phyloP scores from a whole-genome alignment of 768 basidiomycete species.

The Rhodocollybia butyracea region DNA sequence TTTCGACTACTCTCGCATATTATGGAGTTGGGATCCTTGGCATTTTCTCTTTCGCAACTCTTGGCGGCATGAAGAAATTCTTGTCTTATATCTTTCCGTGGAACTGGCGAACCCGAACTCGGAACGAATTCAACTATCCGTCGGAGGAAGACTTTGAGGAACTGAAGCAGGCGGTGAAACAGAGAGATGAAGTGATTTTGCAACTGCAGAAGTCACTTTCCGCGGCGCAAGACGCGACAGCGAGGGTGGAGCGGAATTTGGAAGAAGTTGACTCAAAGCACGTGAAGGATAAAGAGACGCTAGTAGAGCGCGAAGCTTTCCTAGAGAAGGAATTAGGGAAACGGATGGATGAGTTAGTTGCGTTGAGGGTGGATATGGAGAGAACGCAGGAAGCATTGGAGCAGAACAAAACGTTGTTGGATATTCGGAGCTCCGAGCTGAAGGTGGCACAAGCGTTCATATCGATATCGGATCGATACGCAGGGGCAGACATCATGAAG shows the following conservation, averaged over 20 bases:
- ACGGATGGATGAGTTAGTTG: constrained; percentile 17
- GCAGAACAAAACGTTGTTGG: constrained; percentile 22
- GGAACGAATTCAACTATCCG: not conserved
- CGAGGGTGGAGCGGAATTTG: not conserved
- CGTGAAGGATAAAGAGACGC: constrained; percentile 16
- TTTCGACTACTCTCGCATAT: constrained; percentile 5
- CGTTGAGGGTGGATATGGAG: constrained; percentile 21
- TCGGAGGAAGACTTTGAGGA: not conserved
- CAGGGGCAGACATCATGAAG: constrained; percentile 32
- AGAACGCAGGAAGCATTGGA: constrained; percentile 20
- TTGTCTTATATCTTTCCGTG: not conserved
- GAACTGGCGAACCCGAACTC: not conserved
- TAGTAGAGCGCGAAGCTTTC: constrained; percentile 14
- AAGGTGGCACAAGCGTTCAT: constrained; percentile 36
- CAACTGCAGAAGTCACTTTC: constrained; percentile 8
- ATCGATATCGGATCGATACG: constrained; percentile 28
- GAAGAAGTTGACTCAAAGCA: constrained; percentile 8
- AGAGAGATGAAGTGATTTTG: constrained; percentile 5
- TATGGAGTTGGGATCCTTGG: constrained; percentile 10
- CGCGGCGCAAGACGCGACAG: not conserved
- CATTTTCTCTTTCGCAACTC: constrained; percentile 9
- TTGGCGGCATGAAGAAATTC: not conserved
- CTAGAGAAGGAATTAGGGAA: constrained; percentile 16
- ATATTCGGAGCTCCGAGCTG: constrained; percentile 35
- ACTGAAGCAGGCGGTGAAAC: not conserved